Evolutionary conservation across 1,284 basidiomycete species (phyloP), one percentile per base, ranked within the genome.

Genomic region (Bjerkandera adusta): DNA sequence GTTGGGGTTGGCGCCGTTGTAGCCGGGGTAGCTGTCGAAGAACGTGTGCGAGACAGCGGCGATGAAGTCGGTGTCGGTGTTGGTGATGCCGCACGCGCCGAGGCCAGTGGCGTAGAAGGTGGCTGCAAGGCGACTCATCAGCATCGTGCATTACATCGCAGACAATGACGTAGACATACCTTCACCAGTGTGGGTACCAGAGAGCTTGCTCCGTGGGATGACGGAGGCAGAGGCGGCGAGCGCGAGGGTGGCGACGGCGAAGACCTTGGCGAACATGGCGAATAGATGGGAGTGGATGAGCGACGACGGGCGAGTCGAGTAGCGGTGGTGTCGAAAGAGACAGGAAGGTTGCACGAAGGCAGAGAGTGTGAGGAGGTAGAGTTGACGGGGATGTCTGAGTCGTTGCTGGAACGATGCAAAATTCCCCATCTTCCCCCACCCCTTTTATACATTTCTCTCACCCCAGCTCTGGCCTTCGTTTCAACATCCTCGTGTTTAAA

Each of bases 181-280:
- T 52, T 82, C 59, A 22, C 83, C 83, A 2, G 51, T 55, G 52
- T 46, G 49, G 13, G 43, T 37, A 16, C 34, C 43, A 16, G 43
- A 12, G 34, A 45, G 16, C 24, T 15, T n/a, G 22, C 20, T 45
- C 37, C 60, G 57, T 48, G 57, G 49, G 46, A 57, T 51, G 18
- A 50, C 46, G 40, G 47, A 44, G 16, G 64, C 51, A 30, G 64
- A 54, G 48, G 67, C 69, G 26, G 70, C 66, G 58, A 73, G 61
- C 48, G 70, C 65, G 61, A 76, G 49, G 56, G 71, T 63, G 58
- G 78, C 54, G 55, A 77, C 55, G 52, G 75, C 57, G 57, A 80
- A 32, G 63, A 75, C 52, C 52, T 60, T 63, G 60, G 64, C 47
- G 64, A 50, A 53, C 51, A 53, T 53, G n/a, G 20, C 42, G 39